Evolutionary conservation across 1,284 basidiomycete genomes (phyloP).

Genomic region (Schizophyllum amplum): DNA sequence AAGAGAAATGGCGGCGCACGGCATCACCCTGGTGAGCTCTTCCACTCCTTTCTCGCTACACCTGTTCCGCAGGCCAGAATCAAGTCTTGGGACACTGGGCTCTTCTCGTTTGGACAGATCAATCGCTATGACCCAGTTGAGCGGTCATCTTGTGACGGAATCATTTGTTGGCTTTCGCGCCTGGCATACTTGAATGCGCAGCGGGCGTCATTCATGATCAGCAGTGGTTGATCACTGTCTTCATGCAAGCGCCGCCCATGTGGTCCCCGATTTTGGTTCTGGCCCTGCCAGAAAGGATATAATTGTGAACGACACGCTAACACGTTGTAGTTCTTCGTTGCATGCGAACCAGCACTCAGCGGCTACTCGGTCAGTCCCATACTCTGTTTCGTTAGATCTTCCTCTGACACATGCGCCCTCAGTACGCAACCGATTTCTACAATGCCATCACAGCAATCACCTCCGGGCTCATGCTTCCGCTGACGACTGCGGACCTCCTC

Average conservation of each 20-base stretch:
- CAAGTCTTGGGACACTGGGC: not conserved
- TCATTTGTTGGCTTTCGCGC: too few species aligned
- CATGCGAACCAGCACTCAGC: constrained; percentile 95
- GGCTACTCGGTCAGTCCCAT: constrained; percentile 78
- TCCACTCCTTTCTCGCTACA: not conserved
- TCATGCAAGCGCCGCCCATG: not conserved
- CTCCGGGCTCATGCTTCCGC: constrained; percentile 90
- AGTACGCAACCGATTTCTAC: constrained; percentile 95
- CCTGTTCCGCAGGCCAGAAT: not conserved
- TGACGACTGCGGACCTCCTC: constrained; percentile 92
- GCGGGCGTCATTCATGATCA: too few species aligned
- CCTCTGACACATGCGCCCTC: constrained; percentile 1
- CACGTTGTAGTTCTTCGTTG: constrained; percentile 80
- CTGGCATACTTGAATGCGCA: too few species aligned
- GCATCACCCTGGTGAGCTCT: constrained; percentile 76
- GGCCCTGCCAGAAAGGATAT: not conserved
- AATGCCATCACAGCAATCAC: constrained; percentile 89
- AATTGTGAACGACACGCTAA: not conserved
- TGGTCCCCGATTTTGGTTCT: not conserved
- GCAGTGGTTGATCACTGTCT: too few species aligned
- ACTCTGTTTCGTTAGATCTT: constrained; percentile 4
- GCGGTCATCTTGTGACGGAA: too few species aligned
- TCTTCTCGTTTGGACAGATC: too few species aligned
- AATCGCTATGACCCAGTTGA: too few species aligned
- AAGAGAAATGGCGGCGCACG: constrained; percentile 81